Base-by-base conservation (phyloP, 1,284 basidiomycete species). In the Melampsora americana region DNA sequence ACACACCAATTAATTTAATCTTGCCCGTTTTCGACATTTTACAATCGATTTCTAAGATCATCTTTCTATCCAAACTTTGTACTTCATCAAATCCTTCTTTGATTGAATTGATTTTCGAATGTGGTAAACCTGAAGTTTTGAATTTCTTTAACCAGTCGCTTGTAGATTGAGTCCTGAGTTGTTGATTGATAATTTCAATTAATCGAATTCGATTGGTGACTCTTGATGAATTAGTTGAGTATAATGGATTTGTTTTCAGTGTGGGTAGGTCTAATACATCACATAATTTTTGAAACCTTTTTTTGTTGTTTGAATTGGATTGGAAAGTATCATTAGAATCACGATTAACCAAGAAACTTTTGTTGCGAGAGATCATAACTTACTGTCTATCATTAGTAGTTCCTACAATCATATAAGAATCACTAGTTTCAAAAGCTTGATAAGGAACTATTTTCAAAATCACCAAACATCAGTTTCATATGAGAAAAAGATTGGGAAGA, bases 71-170 rank as follows among this genome's bases (percentile, higher is more conserved):
- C 71, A 89, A 80, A 1, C 88, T 91, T 84, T 98, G 95, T 1
- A 93, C 92, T 84, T 97, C 95, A 60, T 89, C 87, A 81, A 97
- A 97, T 0, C 95, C 95, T 81, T 94, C 89, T 66, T 86, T 82
- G 78, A 98, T 92, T 80, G 93, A 91, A 83, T 96, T 95, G 84
- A 98, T 95, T 18, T 92, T 93, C 18, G 92, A 92, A 83, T 92
- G 92, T 3, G 93, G 93, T 44, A 95, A 92, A 89, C 93, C 92
- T 65, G 89, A 84, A 18, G 92, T 92, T 48, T 85, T 88, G 78
- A 95, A 87, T 72, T 85, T 86, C 77, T 87, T 83, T 50, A 93
- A 84, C 93, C 92, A 95, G 78, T 90, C 83, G 16, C 87, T 86
- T 72, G 89, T 87, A 14, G 87, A 84, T 53, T 87, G 84, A 80